Conservation (phyloP, 352 stramenopile species). For the Phytopythium ostracodes region DNA sequence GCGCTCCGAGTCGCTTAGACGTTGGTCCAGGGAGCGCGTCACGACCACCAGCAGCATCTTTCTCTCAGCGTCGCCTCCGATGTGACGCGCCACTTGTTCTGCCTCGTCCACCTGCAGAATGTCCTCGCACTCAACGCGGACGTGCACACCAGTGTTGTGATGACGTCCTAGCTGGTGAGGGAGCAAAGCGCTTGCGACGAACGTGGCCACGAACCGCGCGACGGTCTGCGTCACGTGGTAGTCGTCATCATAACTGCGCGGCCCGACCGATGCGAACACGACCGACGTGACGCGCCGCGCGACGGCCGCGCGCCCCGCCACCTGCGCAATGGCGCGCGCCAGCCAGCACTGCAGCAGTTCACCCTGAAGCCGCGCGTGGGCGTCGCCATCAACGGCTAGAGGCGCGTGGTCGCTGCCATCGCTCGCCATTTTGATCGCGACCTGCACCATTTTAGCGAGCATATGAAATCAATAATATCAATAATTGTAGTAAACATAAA, state of each 20-base stretch:
- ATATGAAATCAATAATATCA: too few relatives aligned
- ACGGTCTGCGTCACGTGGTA: conserved; percentile 12
- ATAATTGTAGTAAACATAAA: too few relatives aligned
- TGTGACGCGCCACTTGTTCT: conserved; percentile 4
- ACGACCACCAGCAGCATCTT: conserved; percentile 21
- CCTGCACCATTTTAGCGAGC: too few relatives aligned
- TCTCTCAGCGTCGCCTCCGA: too few relatives aligned
- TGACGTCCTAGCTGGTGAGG: not conserved
- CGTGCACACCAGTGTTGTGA: not conserved
- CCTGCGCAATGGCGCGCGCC: conserved; percentile 27
- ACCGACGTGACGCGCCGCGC: conserved; percentile 3
- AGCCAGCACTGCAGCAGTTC: conserved; percentile 43
- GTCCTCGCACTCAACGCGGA: conserved; percentile 5
- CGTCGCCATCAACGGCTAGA: conserved; percentile 3
- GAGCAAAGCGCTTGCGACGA: not conserved
- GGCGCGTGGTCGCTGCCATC: too few relatives aligned
- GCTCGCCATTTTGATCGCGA: too few relatives aligned
- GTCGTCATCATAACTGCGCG: not conserved
- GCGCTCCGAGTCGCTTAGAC: not conserved
- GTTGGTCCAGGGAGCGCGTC: not conserved
- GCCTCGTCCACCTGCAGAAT: conserved; percentile 10
- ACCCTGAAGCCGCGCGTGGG: conserved; percentile 8
- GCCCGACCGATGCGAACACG: conserved; percentile 23
- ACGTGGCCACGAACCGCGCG: not conserved
- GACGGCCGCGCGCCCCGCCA: conserved; percentile 20